A percentile compares a stretch with the other conserved stretches of the same genome.
Conservation (phyloP, 1,284 basidiomycete genomes). For the Ustilago hordei region DNA sequence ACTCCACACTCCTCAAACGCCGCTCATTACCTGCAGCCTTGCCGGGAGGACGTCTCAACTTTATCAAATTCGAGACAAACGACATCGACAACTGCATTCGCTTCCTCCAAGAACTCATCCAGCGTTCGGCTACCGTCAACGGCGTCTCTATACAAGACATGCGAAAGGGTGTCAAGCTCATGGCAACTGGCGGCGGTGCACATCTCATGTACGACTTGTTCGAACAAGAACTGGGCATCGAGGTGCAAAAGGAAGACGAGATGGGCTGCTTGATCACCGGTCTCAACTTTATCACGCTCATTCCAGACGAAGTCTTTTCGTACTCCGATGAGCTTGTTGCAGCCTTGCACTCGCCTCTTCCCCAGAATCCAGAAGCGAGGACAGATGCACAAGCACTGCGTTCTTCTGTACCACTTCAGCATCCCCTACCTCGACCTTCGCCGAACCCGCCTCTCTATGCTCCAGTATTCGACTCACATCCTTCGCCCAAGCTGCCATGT, state of each 20-base stretch:
- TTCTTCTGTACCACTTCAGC: conserved; percentile 45
- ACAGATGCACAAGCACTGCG: conserved; percentile 52
- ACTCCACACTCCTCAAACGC: conserved; percentile 57
- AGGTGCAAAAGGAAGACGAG: conserved; percentile 90
- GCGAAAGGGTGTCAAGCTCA: conserved; percentile 92
- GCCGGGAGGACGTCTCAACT: conserved; percentile 94
- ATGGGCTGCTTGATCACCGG: conserved; percentile 99
- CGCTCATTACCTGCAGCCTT: conserved; percentile 62
- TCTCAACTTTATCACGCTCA: conserved; percentile 93
- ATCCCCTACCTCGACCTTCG: conserved; percentile 83
- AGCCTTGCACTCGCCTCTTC: conserved; percentile 54
- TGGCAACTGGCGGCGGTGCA: conserved; percentile 97
- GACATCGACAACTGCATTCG: conserved; percentile 83
- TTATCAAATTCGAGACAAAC: conserved; percentile 95
- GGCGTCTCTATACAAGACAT: conserved; percentile 89
- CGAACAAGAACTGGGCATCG: conserved; percentile 80
- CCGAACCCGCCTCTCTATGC: conserved; percentile 90
- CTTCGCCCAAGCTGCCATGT: conserved; percentile 85
- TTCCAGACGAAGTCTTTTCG: conserved; percentile 98
- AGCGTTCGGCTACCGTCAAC: conserved; percentile 87
- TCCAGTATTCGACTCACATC: conserved; percentile 83
- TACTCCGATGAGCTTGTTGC: conserved; percentile 95
- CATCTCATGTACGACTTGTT: conserved; percentile 92
- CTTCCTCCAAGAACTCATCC: conserved; percentile 89
- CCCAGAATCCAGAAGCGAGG: conserved; percentile 41